Evolutionary conservation across 306 rosid genomes (phyloP), one percentile per base, ranked within the genome.

Genomic region (Begonia masoniana): DNA sequence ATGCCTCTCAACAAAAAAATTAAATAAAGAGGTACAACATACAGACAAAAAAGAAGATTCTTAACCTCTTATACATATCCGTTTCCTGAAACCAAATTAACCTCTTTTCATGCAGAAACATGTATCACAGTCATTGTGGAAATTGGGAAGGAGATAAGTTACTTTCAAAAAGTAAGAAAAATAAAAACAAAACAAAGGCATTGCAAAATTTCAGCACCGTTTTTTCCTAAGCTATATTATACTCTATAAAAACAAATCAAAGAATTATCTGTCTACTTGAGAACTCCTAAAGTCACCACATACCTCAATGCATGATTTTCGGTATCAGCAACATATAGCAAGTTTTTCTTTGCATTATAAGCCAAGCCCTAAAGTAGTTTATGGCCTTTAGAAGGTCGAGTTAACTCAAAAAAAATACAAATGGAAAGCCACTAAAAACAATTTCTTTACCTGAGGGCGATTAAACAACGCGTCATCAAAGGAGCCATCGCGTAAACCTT

Each of bases 271-370:
- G 13, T 12, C 49, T 39, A 24, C 39, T 31, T 31, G 39, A 31
- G 39, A 31, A 31, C 39, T 69, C 61, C 61, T 60, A 61, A 61
- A 75, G 58, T 57, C 59, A 52, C 64, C 36, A 42, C 16, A 15
- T 78, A 89, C 97, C 97, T 89, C 70, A 89, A 69, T 71, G 97
- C 94, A 78, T 89, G 97, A 69, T 89, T 89, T 74, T 85, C 95
- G 12, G 97, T 85, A 68, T 89, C 95, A 39, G 97, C 95, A 48
- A 89, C 94, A 68, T 89, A 89, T 54, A 89, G 94, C 60, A 75
- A 50, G 67, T 85, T 89, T 71, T 78, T 76, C 85, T 75, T 89
- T 59, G 91, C 74, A 74, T 82, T 89, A 73, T 89, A 89, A 67
- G 91, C 91, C 70, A 89, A 78, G 63, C 97, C 97, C 97, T 89